phyloP scores from a whole-genome alignment of 2,329 filamentous ascomycete species.

The Aspergillus hortae region DNA sequence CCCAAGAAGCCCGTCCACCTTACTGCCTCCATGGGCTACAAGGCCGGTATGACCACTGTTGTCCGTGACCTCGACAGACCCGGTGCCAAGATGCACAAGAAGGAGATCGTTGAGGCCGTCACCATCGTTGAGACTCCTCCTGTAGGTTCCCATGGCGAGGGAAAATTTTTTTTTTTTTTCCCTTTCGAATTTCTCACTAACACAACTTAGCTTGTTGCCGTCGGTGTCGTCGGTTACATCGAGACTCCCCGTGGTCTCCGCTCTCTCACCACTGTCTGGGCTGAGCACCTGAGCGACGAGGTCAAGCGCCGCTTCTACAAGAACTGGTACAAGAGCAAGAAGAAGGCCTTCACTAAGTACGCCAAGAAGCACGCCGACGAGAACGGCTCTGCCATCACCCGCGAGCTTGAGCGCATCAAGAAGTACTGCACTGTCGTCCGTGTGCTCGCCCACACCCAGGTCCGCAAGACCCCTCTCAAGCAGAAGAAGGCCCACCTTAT shows the following conservation, averaged over 20 bases:
- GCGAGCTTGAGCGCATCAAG: slow-evolving; percentile 99
- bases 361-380: slow-evolving; percentile 99
- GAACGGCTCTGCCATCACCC: slow-evolving; percentile 84
- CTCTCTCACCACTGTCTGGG: slow-evolving; percentile 99
- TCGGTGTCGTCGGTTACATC: slow-evolving; percentile 99
- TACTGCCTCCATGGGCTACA: slow-evolving; percentile 98
- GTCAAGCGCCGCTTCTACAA: slow-evolving; percentile 99
- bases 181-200: neutral
- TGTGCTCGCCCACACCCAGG: slow-evolving; percentile 98
- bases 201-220: slow-evolving; percentile 82
- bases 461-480: slow-evolving; percentile 98
- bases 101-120: slow-evolving; percentile 89
- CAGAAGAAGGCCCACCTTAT: slow-evolving; percentile 99
- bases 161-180: neutral
- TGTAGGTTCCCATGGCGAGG: slow-evolving; percentile 59
- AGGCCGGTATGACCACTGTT: slow-evolving; percentile 99
- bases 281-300: slow-evolving; percentile 98
- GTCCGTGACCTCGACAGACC: slow-evolving; percentile 99
- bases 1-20: slow-evolving; percentile 99
- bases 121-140: slow-evolving; percentile 89
- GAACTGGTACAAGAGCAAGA: slow-evolving; percentile 99
- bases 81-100: slow-evolving; percentile 99
- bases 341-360: slow-evolving; percentile 99
- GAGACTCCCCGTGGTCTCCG: slow-evolving; percentile 99
- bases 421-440: slow-evolving; percentile 99